Percentiles rank a stretch among this genome's conserved stretches.
Evolutionary conservation across 2,329 filamentous ascomycete genomes (phyloP).

Genomic region (Cyphellophora europaea): DNA sequence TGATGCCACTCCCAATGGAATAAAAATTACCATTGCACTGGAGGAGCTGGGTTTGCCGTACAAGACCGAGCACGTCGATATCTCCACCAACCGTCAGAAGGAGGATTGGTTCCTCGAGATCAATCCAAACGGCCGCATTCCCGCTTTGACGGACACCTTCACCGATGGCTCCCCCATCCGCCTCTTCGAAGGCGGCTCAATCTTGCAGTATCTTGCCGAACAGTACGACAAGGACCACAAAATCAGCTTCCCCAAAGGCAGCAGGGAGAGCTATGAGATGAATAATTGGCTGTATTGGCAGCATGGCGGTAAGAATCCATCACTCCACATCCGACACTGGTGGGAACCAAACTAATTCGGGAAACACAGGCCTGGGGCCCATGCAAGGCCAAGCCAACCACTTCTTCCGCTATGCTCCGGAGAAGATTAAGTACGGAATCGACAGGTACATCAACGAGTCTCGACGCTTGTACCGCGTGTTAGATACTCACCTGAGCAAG

Average conservation of each 20-base stretch:
- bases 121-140: conserved; percentile 89
- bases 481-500: conserved; percentile 59
- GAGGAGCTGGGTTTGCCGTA: conserved; percentile 61
- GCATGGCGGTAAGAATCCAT: conserved; percentile 45
- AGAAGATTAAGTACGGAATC: conserved; percentile 73
- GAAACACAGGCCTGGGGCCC: conserved; percentile 62
- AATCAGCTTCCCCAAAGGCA: conserved; percentile 65
- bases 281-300: conserved; percentile 73
- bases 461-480: conserved; percentile 66
- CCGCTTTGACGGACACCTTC: conserved; percentile 36
- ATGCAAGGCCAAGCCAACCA: conserved; percentile 84
- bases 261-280: conserved; percentile 67
- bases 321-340: conserved; percentile 40
- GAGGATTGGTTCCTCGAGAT: conserved; percentile 82
- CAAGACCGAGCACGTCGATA: conserved; percentile 30
- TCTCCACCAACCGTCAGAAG: conserved; percentile 64
- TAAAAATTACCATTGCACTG: conserved; percentile 78
- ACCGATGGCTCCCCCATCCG: conserved; percentile 62
- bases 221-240: conserved; percentile 76
- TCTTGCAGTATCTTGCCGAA: conserved; percentile 75
- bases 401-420: conserved; percentile 72
- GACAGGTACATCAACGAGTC: conserved; percentile 77
- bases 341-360: background rate
- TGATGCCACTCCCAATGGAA: conserved; percentile 73
- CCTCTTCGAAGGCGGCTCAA: conserved; percentile 75